Percentiles rank a stretch among this genome's conserved stretches.
Evolutionary conservation across 495 filamentous ascomycete genomes (phyloP).

Genomic region (Aspergillus sparsus): DNA sequence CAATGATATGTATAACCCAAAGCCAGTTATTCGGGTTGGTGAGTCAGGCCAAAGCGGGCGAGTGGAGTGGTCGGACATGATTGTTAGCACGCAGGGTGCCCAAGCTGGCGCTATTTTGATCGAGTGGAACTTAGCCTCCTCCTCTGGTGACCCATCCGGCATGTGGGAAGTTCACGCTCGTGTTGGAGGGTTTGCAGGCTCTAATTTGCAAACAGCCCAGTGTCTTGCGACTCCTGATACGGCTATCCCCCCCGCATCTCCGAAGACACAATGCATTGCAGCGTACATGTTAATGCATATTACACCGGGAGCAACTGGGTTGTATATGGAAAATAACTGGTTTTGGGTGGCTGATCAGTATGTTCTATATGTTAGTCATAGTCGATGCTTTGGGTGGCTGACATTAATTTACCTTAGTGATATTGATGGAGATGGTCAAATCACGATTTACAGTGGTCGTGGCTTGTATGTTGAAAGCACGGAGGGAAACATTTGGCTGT

Average conservation of each 20-base stretch:
- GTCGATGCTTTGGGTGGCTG: background rate
- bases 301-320: slow-evolving; percentile 48
- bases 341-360: slow-evolving; percentile 69
- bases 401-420: slow-evolving; percentile 37
- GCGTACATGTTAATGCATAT: slow-evolving; percentile 71
- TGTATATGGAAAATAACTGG: slow-evolving; percentile 70
- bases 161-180: slow-evolving; percentile 62
- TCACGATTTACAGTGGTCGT: slow-evolving; percentile 69
- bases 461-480: slow-evolving; percentile 59
- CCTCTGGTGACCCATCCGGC: slow-evolving; percentile 40
- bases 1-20: slow-evolving; percentile 57
- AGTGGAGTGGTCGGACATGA: slow-evolving; percentile 62
- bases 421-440: slow-evolving; percentile 62
- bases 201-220: slow-evolving; percentile 48
- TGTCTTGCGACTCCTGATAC: slow-evolving; percentile 44
- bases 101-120: slow-evolving; percentile 69
- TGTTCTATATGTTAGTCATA: background rate
- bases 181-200: slow-evolving; percentile 58
- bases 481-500: slow-evolving; percentile 59
- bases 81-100: slow-evolving; percentile 59
- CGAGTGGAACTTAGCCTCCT: slow-evolving; percentile 64
- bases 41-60: slow-evolving; percentile 51
- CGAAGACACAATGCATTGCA: slow-evolving; percentile 52
- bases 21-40: slow-evolving; percentile 67
- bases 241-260: slow-evolving; percentile 32